Conservation (phyloP, 257 asterid species). For the Dorcoceras hygrometricum region DNA sequence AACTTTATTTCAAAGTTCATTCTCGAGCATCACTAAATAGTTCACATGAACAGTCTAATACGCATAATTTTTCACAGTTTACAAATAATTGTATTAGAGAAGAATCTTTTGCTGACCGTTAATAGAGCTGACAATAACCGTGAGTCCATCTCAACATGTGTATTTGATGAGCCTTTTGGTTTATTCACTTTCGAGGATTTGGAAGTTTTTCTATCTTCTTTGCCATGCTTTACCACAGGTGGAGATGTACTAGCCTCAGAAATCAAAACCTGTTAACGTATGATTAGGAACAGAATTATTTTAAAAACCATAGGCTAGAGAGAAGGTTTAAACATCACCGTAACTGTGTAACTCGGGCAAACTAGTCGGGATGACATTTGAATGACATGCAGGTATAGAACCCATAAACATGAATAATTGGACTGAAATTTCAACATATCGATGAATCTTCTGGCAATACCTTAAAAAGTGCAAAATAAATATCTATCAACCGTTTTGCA, state of each 20-base stretch:
- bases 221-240: constrained; percentile 29
- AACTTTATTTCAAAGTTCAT: not conserved
- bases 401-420: not conserved
- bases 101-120: constrained; percentile 48
- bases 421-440: not conserved
- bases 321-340: not conserved
- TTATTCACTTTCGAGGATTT: constrained; percentile 44
- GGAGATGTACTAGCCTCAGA: constrained; percentile 55
- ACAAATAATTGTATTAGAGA: not conserved
- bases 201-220: constrained; percentile 36
- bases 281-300: constrained; percentile 1
- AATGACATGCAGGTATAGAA: constrained; percentile 4
- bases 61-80: not conserved
- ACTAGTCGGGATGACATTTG: constrained; percentile 3
- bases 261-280: constrained; percentile 65
- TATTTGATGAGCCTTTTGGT: constrained; percentile 39
- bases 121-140: constrained; percentile 82
- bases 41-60: constrained; percentile 16
- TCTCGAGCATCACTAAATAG: not conserved
- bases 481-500: constrained; percentile 87
- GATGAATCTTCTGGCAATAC: constrained; percentile 34
- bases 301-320: constrained; percentile 9
- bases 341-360: not conserved
- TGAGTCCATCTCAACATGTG: constrained; percentile 91
- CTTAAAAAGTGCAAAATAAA: constrained; percentile 94